Evolutionary conservation across 2,329 filamentous ascomycete species (phyloP).

Genomic region (Mycocentrospora acerina): DNA sequence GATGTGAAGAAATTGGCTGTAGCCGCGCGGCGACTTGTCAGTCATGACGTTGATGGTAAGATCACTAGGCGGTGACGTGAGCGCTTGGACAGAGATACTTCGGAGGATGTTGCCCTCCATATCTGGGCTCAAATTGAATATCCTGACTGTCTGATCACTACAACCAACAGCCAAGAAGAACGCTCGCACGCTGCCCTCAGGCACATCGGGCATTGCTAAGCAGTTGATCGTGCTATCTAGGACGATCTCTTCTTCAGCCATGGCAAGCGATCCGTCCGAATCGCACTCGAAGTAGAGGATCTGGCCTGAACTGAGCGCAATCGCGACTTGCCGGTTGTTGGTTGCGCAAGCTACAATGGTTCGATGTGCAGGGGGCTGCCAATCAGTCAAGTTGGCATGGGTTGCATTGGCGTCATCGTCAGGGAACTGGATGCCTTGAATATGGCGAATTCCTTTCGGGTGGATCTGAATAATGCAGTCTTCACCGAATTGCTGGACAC

Average conservation of each 20-base stretch:
- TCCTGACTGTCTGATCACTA: conserved; percentile 92
- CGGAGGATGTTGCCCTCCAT: conserved; percentile 69
- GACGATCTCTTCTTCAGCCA: conserved; percentile 90
- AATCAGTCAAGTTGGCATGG: conserved; percentile 76
- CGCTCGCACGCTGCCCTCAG: conserved; percentile 83
- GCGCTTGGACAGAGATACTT: conserved; percentile 89
- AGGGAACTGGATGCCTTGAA: conserved; percentile 61
- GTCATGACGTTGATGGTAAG: conserved; percentile 94
- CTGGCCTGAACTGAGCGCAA: conserved; percentile 92
- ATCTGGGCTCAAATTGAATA: conserved; percentile 86
- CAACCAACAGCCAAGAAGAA: conserved; percentile 95
- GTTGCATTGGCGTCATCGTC: conserved; percentile 24
- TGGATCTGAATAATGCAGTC: conserved; percentile 93
- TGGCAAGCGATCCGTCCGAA: conserved; percentile 81
- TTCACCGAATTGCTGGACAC: conserved; percentile 90
- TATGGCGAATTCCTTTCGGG: conserved; percentile 92
- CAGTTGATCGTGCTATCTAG: conserved; percentile 96
- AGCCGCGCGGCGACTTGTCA: conserved; percentile 85
- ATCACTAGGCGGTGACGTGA: conserved; percentile 86
- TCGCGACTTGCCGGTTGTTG: conserved; percentile 88
- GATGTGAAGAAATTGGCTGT: conserved; percentile 91
- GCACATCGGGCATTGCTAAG: conserved; percentile 89
- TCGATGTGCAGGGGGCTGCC: conserved; percentile 88
- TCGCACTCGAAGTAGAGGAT: conserved; percentile 99
- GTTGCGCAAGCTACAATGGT: conserved; percentile 94